A percentile compares a stretch with the other conserved stretches of the same genome.
Conservation (phyloP, 192 early-diverging fungal species). For the Gonapodya sp. region DNA sequence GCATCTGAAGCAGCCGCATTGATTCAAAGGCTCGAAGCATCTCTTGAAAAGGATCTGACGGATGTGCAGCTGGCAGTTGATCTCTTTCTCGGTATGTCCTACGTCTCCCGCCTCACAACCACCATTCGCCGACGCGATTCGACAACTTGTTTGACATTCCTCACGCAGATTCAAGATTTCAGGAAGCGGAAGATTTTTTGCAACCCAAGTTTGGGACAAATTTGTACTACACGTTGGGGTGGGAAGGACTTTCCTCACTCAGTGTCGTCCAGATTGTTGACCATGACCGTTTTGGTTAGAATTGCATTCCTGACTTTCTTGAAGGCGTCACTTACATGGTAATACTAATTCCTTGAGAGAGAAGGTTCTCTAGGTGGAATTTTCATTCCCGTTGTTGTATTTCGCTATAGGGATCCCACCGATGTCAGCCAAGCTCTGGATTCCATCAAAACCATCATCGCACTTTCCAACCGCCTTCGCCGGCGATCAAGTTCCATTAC, state of each 20-base stretch:
- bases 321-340: not conserved
- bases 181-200: constrained; percentile 52
- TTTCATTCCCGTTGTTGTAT: too few species aligned
- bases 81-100: constrained; percentile 46
- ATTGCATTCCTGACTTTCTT: not conserved
- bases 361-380: too few species aligned
- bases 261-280: not conserved
- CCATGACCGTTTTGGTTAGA: too few species aligned
- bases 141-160: not conserved
- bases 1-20: not conserved
- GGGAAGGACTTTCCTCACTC: not conserved
- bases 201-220: constrained; percentile 10
- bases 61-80: constrained; percentile 53
- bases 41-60: constrained; percentile 33
- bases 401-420: not conserved
- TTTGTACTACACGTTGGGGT: constrained; percentile 21
- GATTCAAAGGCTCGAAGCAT: not conserved
- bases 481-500: not conserved
- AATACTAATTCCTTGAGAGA: too few species aligned
- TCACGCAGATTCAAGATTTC: constrained; percentile 47
- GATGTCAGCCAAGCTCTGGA: not conserved
- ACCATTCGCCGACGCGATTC: not conserved
- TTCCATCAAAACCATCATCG: not conserved
- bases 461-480: not conserved
- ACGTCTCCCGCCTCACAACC: not conserved